phyloP scores from a whole-genome alignment of 305 asterid species.

The Fraxinus xanthoxyloides region DNA sequence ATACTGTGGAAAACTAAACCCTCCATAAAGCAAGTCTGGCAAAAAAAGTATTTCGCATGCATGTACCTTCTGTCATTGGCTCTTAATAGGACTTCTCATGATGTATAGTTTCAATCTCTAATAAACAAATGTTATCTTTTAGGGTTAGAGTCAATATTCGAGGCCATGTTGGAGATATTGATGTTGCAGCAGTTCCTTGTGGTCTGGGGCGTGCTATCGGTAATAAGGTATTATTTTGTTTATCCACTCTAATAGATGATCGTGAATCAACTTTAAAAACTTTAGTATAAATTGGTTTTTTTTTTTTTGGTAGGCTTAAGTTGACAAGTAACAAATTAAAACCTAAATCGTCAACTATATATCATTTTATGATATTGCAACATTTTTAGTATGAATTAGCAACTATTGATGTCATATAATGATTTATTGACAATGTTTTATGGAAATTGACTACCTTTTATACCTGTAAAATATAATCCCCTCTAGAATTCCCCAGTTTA shows the following conservation, averaged over 20 bases:
- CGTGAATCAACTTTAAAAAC: conserved; percentile 5
- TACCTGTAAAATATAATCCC: neutral
- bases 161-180: conserved; percentile 83
- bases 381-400: neutral
- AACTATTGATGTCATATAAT: neutral
- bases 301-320: neutral
- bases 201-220: conserved; percentile 96
- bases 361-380: neutral
- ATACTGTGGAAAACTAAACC: neutral
- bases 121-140: conserved; percentile 25
- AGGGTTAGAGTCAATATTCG: conserved; percentile 78
- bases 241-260: conserved; percentile 9
- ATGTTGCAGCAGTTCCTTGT: conserved; percentile 97
- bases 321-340: neutral
- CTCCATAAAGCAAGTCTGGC: neutral
- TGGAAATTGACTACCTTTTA: neutral
- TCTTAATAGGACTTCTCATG: neutral
- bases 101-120: conserved; percentile 1
- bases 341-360: neutral
- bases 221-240: conserved; percentile 59
- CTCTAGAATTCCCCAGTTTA: neutral
- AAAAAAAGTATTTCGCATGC: neutral
- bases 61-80: conserved; percentile 9
- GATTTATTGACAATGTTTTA: neutral
- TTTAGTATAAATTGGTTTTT: neutral